These are phyloP conservation scores for Camellia granthamiana DNA, from an alignment of 148 eudicot genomes.

Conservation along the genomic window DNA sequence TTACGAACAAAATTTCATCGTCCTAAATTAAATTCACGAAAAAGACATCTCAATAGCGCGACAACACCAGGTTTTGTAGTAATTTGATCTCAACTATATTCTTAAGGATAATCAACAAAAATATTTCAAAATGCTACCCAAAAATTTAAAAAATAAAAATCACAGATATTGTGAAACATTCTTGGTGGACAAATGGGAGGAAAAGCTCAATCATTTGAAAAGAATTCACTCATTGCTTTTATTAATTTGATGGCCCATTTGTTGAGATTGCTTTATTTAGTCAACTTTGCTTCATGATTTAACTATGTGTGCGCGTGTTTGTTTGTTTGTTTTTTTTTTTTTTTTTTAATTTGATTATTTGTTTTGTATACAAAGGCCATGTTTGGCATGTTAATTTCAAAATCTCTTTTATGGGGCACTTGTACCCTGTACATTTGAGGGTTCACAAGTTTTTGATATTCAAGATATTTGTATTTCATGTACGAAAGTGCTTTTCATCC, in stretches of 20 bases:
- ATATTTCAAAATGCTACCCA: background rate
- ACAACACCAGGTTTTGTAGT: background rate
- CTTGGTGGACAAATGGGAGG: conserved; percentile 8
- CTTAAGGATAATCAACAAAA: background rate
- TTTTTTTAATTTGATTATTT: no score
- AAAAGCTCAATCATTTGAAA: background rate
- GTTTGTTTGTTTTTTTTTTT: no score
- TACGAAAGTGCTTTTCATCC: background rate
- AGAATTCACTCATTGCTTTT: background rate
- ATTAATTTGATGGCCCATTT: background rate
- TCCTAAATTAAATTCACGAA: background rate
- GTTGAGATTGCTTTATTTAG: background rate
- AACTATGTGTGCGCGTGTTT: background rate
- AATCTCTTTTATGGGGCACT: no score
- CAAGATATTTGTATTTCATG: background rate
- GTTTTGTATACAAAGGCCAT: no score
- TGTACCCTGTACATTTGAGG: background rate
- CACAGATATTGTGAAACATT: background rate
- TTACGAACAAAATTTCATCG: background rate
- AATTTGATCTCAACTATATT: background rate
- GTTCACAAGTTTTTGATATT: background rate
- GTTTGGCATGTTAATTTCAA: no score
- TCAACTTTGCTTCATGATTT: background rate
- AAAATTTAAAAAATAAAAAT: background rate
- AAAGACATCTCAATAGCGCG: background rate